Percentiles rank a stretch among this genome's conserved stretches.
phyloP scores from a whole-genome alignment of 352 stramenopile species.

The Bremia lactucae region DNA sequence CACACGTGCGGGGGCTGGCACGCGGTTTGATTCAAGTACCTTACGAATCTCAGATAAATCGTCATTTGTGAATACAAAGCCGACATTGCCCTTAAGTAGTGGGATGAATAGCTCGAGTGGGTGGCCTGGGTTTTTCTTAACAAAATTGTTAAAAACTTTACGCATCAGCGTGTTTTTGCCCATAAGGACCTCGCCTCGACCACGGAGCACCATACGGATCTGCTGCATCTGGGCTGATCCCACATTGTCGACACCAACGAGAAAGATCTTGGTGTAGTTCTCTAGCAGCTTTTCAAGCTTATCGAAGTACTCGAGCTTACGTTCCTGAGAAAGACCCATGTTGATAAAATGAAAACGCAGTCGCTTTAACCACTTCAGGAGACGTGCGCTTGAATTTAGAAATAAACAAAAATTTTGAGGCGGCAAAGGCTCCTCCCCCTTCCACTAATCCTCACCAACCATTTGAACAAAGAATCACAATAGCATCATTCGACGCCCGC shows the following conservation, averaged over 20 bases:
- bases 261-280: conserved; percentile 96
- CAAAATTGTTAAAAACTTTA: conserved; percentile 95
- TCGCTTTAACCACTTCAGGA: conserved; percentile 83
- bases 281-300: conserved; percentile 93
- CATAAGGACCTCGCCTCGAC: conserved; percentile 95
- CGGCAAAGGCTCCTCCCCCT: conserved; percentile 6
- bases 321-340: conserved; percentile 94
- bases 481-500: no score
- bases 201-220: conserved; percentile 93
- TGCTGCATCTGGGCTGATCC: conserved; percentile 98
- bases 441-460: no score
- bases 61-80: conserved; percentile 99
- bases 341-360: conserved; percentile 57
- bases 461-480: no score
- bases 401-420: conserved; percentile 17
- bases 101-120: conserved; percentile 85
- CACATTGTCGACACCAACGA: conserved; percentile 99
- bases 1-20: conserved; percentile 94
- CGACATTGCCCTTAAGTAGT: conserved; percentile 94
- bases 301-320: conserved; percentile 97
- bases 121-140: conserved; percentile 95
- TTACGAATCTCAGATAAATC: conserved; percentile 91
- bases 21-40: conserved; percentile 82
- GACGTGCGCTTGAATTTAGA: conserved; percentile 69
- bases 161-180: conserved; percentile 99